Evolutionary conservation across 495 filamentous ascomycete species (phyloP).

Genomic region (Penicillium alfredii): DNA sequence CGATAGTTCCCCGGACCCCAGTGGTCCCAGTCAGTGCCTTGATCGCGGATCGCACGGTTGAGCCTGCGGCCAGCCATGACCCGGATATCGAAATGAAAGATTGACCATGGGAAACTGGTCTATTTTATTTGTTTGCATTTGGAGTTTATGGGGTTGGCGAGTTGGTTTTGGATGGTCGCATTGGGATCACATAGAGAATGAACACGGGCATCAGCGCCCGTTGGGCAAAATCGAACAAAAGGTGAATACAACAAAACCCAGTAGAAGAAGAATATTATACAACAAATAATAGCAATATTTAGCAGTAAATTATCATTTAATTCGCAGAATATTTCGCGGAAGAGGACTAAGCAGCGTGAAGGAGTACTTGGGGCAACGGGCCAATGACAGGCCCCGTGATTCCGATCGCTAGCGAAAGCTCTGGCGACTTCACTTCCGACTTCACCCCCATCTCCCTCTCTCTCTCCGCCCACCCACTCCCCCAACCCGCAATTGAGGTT

Average conservation of each 20-base stretch:
- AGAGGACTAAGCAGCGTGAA: too few relatives aligned
- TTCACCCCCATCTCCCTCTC: slow-evolving; percentile 30
- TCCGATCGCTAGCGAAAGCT: slow-evolving; percentile 46
- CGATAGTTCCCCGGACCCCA: slow-evolving; percentile 26
- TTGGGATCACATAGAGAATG: too few relatives aligned
- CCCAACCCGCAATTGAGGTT: slow-evolving; percentile 33
- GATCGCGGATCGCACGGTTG: slow-evolving; percentile 35
- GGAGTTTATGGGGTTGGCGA: slow-evolving; percentile 22
- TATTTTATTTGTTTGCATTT: slow-evolving; percentile 17
- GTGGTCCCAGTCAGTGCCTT: slow-evolving; percentile 33
- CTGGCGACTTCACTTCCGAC: slow-evolving; percentile 38
- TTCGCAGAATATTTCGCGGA: slow-evolving; percentile 2
- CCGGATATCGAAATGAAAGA: slow-evolving; percentile 55
- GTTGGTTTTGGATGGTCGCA: slow-evolving; percentile 12
- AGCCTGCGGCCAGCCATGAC: slow-evolving; percentile 22
- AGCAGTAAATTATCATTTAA: neutral
- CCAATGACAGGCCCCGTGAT: slow-evolving; percentile 44
- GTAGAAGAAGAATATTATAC: slow-evolving; percentile 3
- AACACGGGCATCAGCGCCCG: too few relatives aligned
- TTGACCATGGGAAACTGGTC: slow-evolving; percentile 26
- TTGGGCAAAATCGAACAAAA: neutral
- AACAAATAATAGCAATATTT: neutral
- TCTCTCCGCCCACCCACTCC: slow-evolving; percentile 20
- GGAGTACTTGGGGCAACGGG: too few relatives aligned
- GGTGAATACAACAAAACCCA: neutral